Base-by-base conservation (phyloP, 2,329 filamentous ascomycete species). In the Claviceps maximensis region DNA sequence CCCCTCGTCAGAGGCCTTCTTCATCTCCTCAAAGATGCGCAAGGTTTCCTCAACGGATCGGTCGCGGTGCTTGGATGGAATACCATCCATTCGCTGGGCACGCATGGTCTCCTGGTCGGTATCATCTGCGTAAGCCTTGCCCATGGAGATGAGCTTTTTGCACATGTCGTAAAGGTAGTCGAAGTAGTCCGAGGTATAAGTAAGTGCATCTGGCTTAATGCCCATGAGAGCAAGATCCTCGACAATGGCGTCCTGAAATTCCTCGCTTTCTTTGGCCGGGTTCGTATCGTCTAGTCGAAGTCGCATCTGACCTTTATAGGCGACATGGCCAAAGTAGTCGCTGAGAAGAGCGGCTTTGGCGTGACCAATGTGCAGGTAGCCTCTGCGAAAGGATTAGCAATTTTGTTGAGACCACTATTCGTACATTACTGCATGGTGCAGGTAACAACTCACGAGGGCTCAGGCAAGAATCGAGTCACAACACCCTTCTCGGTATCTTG, bases 271-370 rank as follows among this genome's bases (percentile, higher is more conserved):
- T 69, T 97, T 97, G 55, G 86, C 84, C 8, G 93, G 93, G 71
- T 98, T 98, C 53, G 93, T 98, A 65, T 98, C 93, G 66, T 98
- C 93, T 64, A 98, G 93, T 55, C 93, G 87, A 49, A 97, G 80
- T 55, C 94, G 83, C 61, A 98, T 77, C 62, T 86, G 94, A 63
- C 93, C 93, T 56, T 91, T 84, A 75, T 95, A 95, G 61, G 89
- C 87, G 67, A 89, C 85, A 69, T 96, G 89, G 46, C 89, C 91
- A 62, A 97, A 97, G 76, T 95, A 97, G 68, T 97, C 90, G 73
- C 93, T 95, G 54, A 97, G 81, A 53, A 95, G 77, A 6, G 89
- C 89, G 31, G 89, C 89, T 73, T 97, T 97, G 60, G 89, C 89
- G 73, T 97, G 91, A 52, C 91, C 91, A 58, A 96, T 95, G 72